These are phyloP conservation scores for Ceraceosorus guamensis DNA, from an alignment of 1,284 basidiomycete species.

Conservation along the genomic window DNA sequence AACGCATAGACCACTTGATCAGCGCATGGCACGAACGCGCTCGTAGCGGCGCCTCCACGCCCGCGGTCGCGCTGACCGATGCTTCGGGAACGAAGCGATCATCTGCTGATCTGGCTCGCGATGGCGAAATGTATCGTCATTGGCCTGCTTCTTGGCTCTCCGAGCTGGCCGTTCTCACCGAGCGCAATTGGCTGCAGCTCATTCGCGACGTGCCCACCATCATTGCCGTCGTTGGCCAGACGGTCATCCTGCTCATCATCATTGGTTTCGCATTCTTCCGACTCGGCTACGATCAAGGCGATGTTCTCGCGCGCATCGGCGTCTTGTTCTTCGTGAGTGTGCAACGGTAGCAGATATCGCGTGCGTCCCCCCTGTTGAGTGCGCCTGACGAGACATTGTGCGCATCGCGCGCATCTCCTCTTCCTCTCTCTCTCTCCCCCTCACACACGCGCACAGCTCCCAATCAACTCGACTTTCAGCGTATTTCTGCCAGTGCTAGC, in stretches of 20 bases:
- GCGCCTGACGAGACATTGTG: too few relatives aligned
- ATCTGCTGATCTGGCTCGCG: slow-evolving; percentile 15
- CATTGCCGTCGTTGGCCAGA: slow-evolving; percentile 7
- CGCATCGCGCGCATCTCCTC: too few relatives aligned
- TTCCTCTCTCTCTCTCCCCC: too few relatives aligned
- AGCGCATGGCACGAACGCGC: slow-evolving; percentile 16
- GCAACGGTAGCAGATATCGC: too few relatives aligned
- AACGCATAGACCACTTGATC: slow-evolving; percentile 19
- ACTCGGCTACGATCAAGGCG: slow-evolving; percentile 16
- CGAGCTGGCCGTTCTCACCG: slow-evolving; percentile 23
- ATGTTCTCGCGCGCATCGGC: slow-evolving; percentile 26
- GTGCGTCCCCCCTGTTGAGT: too few relatives aligned
- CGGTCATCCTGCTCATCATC: slow-evolving; percentile 21
- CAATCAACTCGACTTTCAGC: slow-evolving; percentile 22
- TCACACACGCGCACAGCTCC: neutral
- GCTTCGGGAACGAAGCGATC: slow-evolving; percentile 13
- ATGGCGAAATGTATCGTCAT: slow-evolving; percentile 7
- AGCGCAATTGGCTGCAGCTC: slow-evolving; percentile 20
- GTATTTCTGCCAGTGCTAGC: slow-evolving; percentile 27
- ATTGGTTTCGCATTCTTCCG: slow-evolving; percentile 33
- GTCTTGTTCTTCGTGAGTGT: slow-evolving; percentile 25
- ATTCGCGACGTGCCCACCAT: slow-evolving; percentile 18
- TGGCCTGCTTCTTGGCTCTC: slow-evolving; percentile 29
- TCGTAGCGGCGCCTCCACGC: neutral
- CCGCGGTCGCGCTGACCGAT: slow-evolving; percentile 1